A percentile compares a stretch with the other conserved stretches of the same genome.
Evolutionary conservation across 805 yeast species (phyloP).

Genomic region (Ogataea parapolymorpha): DNA sequence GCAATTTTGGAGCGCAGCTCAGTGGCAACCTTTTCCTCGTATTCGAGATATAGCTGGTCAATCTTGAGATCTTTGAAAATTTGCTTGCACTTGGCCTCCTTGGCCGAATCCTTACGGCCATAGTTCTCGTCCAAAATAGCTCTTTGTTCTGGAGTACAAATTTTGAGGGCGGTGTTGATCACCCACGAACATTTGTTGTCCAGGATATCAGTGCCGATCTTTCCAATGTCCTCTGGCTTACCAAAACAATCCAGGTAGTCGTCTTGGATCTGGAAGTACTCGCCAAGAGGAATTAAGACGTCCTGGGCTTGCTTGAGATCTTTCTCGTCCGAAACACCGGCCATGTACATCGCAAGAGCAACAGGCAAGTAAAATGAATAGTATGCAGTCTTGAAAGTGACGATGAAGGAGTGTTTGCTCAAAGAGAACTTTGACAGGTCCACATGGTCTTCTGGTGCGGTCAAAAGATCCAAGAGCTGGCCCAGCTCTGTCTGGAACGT

Average conservation of each 20-base stretch:
- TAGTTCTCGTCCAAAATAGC: slow-evolving; percentile 78
- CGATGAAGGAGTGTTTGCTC: slow-evolving; percentile 90
- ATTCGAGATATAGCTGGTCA: slow-evolving; percentile 65
- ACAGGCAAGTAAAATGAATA: slow-evolving; percentile 97
- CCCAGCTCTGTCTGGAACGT: slow-evolving; percentile 98
- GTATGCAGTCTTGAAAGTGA: slow-evolving; percentile 94
- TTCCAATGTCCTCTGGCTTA: slow-evolving; percentile 95
- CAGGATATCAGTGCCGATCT: slow-evolving; percentile 96
- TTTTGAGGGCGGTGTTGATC: slow-evolving; percentile 83
- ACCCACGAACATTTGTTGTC: slow-evolving; percentile 99
- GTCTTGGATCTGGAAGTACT: slow-evolving; percentile 98
- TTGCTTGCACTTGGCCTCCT: slow-evolving; percentile 68
- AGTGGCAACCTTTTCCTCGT: slow-evolving; percentile 75
- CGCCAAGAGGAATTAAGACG: slow-evolving; percentile 91
- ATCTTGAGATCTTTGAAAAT: slow-evolving; percentile 73
- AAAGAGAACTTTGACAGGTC: slow-evolving; percentile 85
- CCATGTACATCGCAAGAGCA: slow-evolving; percentile 91
- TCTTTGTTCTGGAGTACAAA: slow-evolving; percentile 80
- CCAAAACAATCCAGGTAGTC: slow-evolving; percentile 97
- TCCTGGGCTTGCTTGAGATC: slow-evolving; percentile 88
- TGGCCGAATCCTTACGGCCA: slow-evolving; percentile 71
- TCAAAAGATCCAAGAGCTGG: slow-evolving; percentile 89
- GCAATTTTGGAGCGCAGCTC: slow-evolving; percentile 64
- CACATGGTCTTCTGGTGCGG: slow-evolving; percentile 95
- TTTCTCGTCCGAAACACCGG: slow-evolving; percentile 65